Evolutionary conservation across 345 rosid species (phyloP), one percentile per base, ranked within the genome.

Genomic region (Angophora floribunda): DNA sequence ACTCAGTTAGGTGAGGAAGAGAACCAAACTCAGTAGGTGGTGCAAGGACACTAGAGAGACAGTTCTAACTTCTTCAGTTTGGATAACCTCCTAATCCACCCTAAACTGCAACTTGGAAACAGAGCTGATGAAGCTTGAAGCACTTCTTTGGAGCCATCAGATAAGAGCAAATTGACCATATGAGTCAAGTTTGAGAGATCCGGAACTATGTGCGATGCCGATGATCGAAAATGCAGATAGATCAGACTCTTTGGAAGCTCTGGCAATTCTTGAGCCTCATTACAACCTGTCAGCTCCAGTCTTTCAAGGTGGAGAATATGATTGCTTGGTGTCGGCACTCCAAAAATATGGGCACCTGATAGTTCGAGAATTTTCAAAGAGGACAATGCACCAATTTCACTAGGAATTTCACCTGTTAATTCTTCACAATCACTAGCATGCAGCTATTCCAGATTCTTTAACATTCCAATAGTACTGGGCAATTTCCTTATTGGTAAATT

Each of bases 201-300:
- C 0, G 1, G 52, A 14, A 57, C 52, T 11, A 51, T 21, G 3
- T 0, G 32, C 49, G 21, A 47, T 41, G 86, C 49, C 2, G 0
- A 44, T 47, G 49, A 21, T 51, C 3, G 52, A 47, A 82, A 82
- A 44, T 82, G 49, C 10, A 47, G 7, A 82, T 82, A 51, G 30
- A 82, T 51, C 86, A 24, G 52, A 51, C 30, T 21, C 47, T 82
- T 21, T 82, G 17, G 51, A 82, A 82, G 50, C 52, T 82, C n/a
- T 47, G 32, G 86, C 49, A 82, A 82, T 82, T 47, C 52, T 82
- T 82, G 52, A 82, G 47, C n/a, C 9, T 82, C 30, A 32, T 24
- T 82, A n/a, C 52, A 82, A 82, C 51, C 2, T 51, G 17, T 44
- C 51, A 82, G 22, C 0, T 82, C 86, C 14, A 82, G 86, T 47